Percentiles rank a stretch among this genome's conserved stretches.
Conservation (phyloP, 2,329 filamentous ascomycete genomes). For the Didymosphaeria variabile region DNA sequence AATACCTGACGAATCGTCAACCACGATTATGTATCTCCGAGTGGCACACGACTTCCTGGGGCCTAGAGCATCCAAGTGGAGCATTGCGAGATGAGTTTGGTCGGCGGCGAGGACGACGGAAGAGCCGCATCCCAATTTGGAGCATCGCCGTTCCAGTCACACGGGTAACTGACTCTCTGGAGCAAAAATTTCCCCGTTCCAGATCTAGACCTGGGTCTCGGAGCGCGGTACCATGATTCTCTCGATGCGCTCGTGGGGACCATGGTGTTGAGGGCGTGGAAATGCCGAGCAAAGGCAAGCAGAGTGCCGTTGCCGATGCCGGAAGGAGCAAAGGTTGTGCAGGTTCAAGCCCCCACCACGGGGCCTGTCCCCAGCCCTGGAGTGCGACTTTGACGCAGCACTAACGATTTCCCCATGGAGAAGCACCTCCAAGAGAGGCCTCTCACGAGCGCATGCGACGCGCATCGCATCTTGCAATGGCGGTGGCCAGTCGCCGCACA, state of each 20-base stretch:
- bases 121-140: background rate
- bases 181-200: background rate
- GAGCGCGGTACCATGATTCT: too few species aligned
- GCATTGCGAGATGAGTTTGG: background rate
- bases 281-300: background rate
- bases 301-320: conserved; percentile 1
- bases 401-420: conserved; percentile 19
- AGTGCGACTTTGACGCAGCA: background rate
- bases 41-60: background rate
- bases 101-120: background rate
- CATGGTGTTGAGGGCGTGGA: background rate
- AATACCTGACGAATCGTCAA: conserved; percentile 1
- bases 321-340: background rate
- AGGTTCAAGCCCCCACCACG: background rate
- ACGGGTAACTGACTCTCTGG: conserved; percentile 4
- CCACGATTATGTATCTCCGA: background rate
- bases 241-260: background rate
- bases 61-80: conserved; percentile 18
- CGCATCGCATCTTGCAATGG: conserved; percentile 10
- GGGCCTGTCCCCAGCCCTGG: conserved; percentile 1
- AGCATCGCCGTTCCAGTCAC: background rate
- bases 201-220: background rate
- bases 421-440: background rate
- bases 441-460: too few species aligned
- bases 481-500: background rate